Evolutionary conservation across 2,329 filamentous ascomycete species (phyloP).

Genomic region (Cucurbitaria berberidis): DNA sequence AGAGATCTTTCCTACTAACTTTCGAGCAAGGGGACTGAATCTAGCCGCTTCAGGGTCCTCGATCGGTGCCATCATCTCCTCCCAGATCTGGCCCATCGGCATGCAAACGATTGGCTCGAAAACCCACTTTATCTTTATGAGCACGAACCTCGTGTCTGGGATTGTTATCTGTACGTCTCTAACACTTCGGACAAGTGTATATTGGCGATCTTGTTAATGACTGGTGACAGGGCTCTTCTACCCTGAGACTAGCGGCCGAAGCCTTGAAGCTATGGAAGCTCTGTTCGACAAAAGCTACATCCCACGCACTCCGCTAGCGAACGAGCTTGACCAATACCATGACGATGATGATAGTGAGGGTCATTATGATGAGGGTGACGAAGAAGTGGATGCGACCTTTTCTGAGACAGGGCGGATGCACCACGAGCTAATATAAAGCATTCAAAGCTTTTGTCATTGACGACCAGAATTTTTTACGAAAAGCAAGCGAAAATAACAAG

Average conservation of each 20-base stretch:
- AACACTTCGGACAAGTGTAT: neutral
- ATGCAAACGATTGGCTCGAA: constrained; percentile 58
- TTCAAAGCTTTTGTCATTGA: too few species aligned
- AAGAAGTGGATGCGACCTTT: constrained; percentile 8
- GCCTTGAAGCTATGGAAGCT: constrained; percentile 70
- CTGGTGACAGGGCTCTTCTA: constrained; percentile 54
- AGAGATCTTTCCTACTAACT: constrained; percentile 65
- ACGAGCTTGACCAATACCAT: constrained; percentile 12
- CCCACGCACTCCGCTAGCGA: constrained; percentile 41
- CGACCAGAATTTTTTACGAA: too few species aligned
- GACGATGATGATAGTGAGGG: constrained; percentile 25
- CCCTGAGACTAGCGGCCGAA: constrained; percentile 61
- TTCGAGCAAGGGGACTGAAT: constrained; percentile 64
- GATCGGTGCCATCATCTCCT: constrained; percentile 62
- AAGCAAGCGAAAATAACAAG: too few species aligned
- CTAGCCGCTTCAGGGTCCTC: constrained; percentile 62
- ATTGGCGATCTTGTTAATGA: neutral
- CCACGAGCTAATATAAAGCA: constrained; percentile 7
- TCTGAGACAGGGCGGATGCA: neutral
- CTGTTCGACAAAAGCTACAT: constrained; percentile 57
- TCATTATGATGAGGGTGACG: constrained; percentile 20
- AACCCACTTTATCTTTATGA: constrained; percentile 66
- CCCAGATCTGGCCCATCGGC: constrained; percentile 63
- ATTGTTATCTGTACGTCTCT: constrained; percentile 25
- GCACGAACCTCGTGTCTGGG: constrained; percentile 54